phyloP scores from a whole-genome alignment of 2,329 filamentous ascomycete genomes.

The Aureobasidium sp. region DNA sequence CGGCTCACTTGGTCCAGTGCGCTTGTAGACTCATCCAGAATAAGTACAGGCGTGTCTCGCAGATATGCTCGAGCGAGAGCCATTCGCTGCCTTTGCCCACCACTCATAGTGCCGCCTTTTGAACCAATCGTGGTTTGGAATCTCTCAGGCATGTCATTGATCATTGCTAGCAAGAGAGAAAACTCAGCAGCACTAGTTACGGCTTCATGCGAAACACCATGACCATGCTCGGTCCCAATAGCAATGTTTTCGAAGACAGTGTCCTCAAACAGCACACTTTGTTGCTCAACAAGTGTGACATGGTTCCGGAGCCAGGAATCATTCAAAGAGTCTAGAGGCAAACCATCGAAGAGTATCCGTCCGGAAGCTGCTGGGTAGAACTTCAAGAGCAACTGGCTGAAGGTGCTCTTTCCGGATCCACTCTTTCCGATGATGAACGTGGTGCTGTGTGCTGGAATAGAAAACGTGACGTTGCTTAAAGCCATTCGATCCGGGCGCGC shows the following conservation, averaged over 20 bases:
- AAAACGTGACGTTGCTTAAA: conserved; percentile 48
- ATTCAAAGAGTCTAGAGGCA: conserved; percentile 55
- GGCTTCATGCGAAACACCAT: conserved; percentile 45
- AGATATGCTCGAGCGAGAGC: conserved; percentile 72
- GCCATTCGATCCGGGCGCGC: conserved; percentile 54
- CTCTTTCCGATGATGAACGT: conserved; percentile 80
- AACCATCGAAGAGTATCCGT: conserved; percentile 60
- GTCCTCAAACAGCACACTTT: conserved; percentile 73
- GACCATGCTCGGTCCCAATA: conserved; percentile 53
- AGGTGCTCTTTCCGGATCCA: conserved; percentile 86
- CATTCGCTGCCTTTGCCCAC: conserved; percentile 76
- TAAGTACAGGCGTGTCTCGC: conserved; percentile 69
- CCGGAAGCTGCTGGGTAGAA: conserved; percentile 66
- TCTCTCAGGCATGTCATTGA: conserved; percentile 60
- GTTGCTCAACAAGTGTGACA: conserved; percentile 75
- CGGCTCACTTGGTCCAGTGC: conserved; percentile 71
- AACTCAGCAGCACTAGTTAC: conserved; percentile 58
- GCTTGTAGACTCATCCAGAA: conserved; percentile 84
- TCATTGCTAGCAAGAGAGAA: conserved; percentile 61
- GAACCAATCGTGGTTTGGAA: conserved; percentile 64
- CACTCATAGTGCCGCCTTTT: conserved; percentile 66
- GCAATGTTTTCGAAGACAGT: conserved; percentile 71
- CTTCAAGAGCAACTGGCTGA: conserved; percentile 70
- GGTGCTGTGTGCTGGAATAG: conserved; percentile 62
- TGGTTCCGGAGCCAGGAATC: conserved; percentile 68